Evolutionary conservation across 768 basidiomycete genomes (phyloP).

Genomic region (Gyrodon lividus): DNA sequence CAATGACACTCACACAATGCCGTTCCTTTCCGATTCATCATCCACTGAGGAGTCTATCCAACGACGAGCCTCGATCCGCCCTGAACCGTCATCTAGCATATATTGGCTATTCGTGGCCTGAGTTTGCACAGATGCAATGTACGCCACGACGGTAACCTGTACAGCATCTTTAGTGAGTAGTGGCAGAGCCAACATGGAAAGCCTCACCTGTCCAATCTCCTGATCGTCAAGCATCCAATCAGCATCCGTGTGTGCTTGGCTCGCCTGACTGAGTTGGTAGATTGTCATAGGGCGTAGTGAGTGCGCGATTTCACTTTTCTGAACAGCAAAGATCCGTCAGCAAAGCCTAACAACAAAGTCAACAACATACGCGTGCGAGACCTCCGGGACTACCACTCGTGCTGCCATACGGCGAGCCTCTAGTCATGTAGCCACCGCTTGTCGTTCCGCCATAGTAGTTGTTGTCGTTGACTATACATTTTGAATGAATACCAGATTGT

Average conservation of each 20-base stretch:
- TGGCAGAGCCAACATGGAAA: background rate
- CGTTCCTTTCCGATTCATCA: constrained; percentile 51
- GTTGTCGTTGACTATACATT: constrained; percentile 29
- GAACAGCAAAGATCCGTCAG: background rate
- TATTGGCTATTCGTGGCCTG: constrained; percentile 84
- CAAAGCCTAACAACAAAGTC: background rate
- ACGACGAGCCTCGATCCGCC: constrained; percentile 69
- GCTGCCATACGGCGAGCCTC: constrained; percentile 59
- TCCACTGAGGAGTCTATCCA: constrained; percentile 73
- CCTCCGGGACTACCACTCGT: constrained; percentile 61
- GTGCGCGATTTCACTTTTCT: constrained; percentile 41
- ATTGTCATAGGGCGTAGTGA: constrained; percentile 75
- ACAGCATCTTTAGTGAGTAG: background rate
- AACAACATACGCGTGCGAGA: constrained; percentile 37
- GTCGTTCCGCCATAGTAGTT: constrained; percentile 43
- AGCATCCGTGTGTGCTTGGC: constrained; percentile 84
- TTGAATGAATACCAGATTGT: constrained; percentile 5
- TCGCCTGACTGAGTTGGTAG: constrained; percentile 70
- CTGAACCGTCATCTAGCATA: constrained; percentile 84
- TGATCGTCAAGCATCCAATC: constrained; percentile 83
- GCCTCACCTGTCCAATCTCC: constrained; percentile 75
- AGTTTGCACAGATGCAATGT: constrained; percentile 62
- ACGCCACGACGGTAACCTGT: constrained; percentile 73
- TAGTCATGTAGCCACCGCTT: constrained; percentile 58
- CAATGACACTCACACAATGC: constrained; percentile 41